Evolutionary conservation across 1,284 basidiomycete genomes (phyloP), one percentile per base, ranked within the genome.

Genomic region (Ustilago nuda): DNA sequence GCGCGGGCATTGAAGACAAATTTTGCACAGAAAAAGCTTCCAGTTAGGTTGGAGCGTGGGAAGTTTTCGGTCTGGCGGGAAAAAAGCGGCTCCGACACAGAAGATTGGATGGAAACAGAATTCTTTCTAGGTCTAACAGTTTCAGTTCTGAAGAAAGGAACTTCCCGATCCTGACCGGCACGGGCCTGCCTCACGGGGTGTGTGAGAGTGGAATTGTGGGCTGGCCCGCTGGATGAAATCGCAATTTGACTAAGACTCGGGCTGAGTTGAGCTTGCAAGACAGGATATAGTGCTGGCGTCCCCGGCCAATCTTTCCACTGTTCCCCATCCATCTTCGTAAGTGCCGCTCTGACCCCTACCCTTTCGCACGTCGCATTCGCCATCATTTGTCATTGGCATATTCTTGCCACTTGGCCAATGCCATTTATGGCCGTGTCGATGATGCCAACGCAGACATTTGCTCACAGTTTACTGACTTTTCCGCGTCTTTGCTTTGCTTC

Each of bases 251-350:
- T 41, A 7, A 41, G 11, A 6, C 8, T 11, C 19, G 50, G 71
- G 61, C 61, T 66, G 61, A 67, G 68, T 71, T 56, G 62, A 9
- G 36, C 23, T 32, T 3, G 36, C 61, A 36, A 45, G 27, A 30
- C 23, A 19, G 46, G 33, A 61, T 75, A 67, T 71, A 67, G 27
- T 11, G 15, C 8, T 33, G 37, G 13, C 50, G 46, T 30, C 23
- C 35, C 33, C 61, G 33, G 45, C 56, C 32, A 11, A 36, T 41
- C 66, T 56, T 6, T 2, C 30, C 32, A 23, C 15, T 41, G 33
- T 33, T 60, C 67, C 55, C 56, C 55, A 77, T 70, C 67, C 67
- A 67, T 77, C 58, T 77, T 59, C 71, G 75, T 74, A 64, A 71
- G 75, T 77, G 53, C 50, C n/a, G 46, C 48, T 17, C 30, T 12